Base-by-base conservation (phyloP, 2,329 filamentous ascomycete species). In the Tothia fuscella region DNA sequence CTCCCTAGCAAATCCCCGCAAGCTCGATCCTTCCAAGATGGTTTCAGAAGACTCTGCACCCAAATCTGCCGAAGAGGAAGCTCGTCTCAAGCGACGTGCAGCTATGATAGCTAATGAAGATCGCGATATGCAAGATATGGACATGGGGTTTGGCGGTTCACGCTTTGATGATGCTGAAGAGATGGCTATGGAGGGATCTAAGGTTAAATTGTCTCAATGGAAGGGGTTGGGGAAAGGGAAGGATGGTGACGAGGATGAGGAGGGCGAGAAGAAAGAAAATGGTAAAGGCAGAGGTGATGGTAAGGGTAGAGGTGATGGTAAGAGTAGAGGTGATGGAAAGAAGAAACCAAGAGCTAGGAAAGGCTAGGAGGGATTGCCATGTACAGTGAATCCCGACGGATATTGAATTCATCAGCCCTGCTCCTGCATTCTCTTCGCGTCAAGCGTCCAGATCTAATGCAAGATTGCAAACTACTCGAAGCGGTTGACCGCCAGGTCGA, bases 111-210 rank as follows among this genome's bases (percentile, higher is more conserved):
- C 68, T 7, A 65, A 64, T n/a, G 62, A 78, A 42, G 81, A 83
- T 50, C 75, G 88, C 36, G 89, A 96, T 56, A 77, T 87, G 36
- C 79, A 89, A 44, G 89, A 98, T 61, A 73, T 98, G 63, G 91
- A 98, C 55, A 76, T 96, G 69, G 89, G 88, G 46, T 96, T 98
- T 55, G 91, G 91, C 25, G 84, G 79, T 16, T 91, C 82, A 54
- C 74, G 89, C 21, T 80, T 85, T 53, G 87, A 84, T 41, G 91
- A 95, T 53, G 87, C 88, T 38, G 88, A 88, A 46, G 88, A 93
- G 48, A 74, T 81, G 48, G 83, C 87, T 30, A 56, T 65, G 63
- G 56, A 68, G 9, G 61, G 59, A 0, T 56, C 66, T 32, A 77
- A 72, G 50, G 64, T 85, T 48, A 84, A 82, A 63, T 60, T 88